Evolutionary conservation across 1,284 basidiomycete species (phyloP).

Genomic region (Flammula alnicola): DNA sequence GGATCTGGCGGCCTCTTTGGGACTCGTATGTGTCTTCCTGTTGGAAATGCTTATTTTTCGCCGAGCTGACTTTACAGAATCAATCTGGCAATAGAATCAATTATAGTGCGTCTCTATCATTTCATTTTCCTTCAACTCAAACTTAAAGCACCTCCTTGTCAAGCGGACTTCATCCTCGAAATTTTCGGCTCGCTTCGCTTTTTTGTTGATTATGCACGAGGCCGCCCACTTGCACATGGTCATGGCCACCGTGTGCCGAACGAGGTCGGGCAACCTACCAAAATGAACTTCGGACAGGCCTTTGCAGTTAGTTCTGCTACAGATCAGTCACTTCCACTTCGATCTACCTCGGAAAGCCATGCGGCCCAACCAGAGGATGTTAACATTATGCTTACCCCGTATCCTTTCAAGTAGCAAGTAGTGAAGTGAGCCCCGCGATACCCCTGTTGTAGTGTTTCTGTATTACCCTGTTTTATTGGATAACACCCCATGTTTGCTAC

Average conservation of each 20-base stretch:
- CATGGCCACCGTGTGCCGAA: conserved; percentile 29
- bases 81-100: conserved; percentile 81
- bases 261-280: conserved; percentile 13
- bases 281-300: conserved; percentile 36
- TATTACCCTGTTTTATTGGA: conserved; percentile 1
- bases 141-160: background rate
- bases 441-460: background rate
- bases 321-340: conserved; percentile 1
- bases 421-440: background rate
- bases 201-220: conserved; percentile 54
- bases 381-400: conserved; percentile 9
- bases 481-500: too few species aligned
- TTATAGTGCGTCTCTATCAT: conserved; percentile 50
- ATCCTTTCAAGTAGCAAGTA: conserved; percentile 7
- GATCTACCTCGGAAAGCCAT: conserved; percentile 31
- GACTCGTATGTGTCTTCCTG: conserved; percentile 57
- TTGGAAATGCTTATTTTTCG: background rate
- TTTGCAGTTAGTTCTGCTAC: too few species aligned
- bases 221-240: conserved; percentile 51
- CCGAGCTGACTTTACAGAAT: too few species aligned
- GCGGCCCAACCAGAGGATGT: background rate
- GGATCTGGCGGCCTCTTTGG: conserved; percentile 69
- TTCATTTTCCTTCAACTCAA: conserved; percentile 33
- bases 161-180: conserved; percentile 35
- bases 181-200: conserved; percentile 66